Evolutionary conservation across 2,329 filamentous ascomycete genomes (phyloP).

Genomic region (Stemphylium beticola): DNA sequence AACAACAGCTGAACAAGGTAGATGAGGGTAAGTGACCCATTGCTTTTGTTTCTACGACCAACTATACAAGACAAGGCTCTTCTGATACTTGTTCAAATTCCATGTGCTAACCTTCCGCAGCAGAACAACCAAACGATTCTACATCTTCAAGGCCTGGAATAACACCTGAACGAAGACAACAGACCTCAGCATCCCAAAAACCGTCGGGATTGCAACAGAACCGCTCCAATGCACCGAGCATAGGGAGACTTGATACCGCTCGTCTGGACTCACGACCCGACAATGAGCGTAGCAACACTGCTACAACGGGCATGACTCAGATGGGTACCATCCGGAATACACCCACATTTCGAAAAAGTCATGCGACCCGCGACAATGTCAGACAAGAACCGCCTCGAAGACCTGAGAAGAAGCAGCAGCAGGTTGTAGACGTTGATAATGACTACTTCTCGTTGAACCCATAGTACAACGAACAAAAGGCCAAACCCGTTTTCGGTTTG

Average conservation of each 20-base stretch:
- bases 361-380: conserved; percentile 12
- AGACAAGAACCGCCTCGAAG: conserved; percentile 17
- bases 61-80: no score
- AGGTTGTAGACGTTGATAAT: conserved; percentile 52
- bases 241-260: conserved; percentile 22
- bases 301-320: conserved; percentile 13
- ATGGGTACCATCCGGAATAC: conserved; percentile 19
- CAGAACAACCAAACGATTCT: not conserved
- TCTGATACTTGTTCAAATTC: no score
- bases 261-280: conserved; percentile 11
- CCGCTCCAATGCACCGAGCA: conserved; percentile 18
- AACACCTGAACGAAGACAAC: conserved; percentile 6
- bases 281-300: conserved; percentile 10
- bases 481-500: conserved; percentile 61
- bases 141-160: conserved; percentile 1
- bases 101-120: conserved; percentile 5
- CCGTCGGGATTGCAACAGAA: conserved; percentile 17
- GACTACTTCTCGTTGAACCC: conserved; percentile 61
- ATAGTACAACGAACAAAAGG: conserved; percentile 59
- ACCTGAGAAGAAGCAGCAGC: conserved; percentile 34
- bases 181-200: conserved; percentile 10
- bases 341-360: no score
- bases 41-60: not conserved
- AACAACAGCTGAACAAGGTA: conserved; percentile 9
- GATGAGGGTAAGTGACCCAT: conserved; percentile 4